These are phyloP conservation scores for Inosperma sp. DNA, from an alignment of 768 basidiomycete species.

Conservation along the genomic window DNA sequence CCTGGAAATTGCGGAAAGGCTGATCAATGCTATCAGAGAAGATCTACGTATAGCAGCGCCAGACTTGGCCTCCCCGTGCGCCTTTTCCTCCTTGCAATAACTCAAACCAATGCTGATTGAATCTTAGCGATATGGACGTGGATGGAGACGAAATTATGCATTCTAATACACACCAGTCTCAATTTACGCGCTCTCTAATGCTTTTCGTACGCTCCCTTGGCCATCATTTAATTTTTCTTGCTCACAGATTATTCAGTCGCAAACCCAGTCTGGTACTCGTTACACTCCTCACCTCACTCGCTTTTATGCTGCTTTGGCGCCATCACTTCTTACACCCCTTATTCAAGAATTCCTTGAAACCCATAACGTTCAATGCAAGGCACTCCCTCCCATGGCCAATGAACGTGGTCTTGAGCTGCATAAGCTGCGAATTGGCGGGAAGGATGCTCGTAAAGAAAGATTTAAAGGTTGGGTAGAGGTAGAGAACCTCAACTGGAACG, in stretches of 20 bases:
- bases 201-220: constrained; percentile 53
- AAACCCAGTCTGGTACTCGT: constrained; percentile 70
- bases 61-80: constrained; percentile 34
- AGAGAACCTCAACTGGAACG: constrained; percentile 52
- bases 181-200: constrained; percentile 77
- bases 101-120: not conserved
- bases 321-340: constrained; percentile 47
- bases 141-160: constrained; percentile 63
- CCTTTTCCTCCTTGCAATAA: not conserved
- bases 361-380: constrained; percentile 48
- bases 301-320: constrained; percentile 65
- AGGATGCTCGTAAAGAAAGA: constrained; percentile 55
- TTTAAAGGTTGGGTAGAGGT: constrained; percentile 76
- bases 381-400: constrained; percentile 8
- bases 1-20: constrained; percentile 56
- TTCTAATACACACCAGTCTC: constrained; percentile 51
- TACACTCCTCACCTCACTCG: constrained; percentile 77
- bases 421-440: constrained; percentile 60
- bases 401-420: constrained; percentile 22
- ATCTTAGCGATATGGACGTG: constrained; percentile 33
- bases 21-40: constrained; percentile 62
- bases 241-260: constrained; percentile 48
- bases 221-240: not conserved
- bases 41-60: constrained; percentile 73
- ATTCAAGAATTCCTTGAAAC: constrained; percentile 50